phyloP scores from a whole-genome alignment of 139 green algal species.

The Chlamydomonas urium region DNA sequence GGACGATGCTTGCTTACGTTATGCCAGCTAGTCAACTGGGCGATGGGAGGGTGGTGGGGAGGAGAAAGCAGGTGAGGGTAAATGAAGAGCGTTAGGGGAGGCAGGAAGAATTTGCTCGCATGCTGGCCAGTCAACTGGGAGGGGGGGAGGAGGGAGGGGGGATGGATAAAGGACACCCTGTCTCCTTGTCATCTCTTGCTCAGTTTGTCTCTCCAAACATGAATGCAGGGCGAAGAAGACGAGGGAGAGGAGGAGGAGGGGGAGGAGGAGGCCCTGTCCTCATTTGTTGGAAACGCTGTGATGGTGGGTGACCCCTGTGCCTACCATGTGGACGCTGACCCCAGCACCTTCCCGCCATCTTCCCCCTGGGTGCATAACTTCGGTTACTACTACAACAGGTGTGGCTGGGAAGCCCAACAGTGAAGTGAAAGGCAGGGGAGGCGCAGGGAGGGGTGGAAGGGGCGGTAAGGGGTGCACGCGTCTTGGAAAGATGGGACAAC shows the following conservation, averaged over 20 bases:
- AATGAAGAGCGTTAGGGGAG: no score
- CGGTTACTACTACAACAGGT: constrained; percentile 70
- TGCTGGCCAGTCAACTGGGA: no score
- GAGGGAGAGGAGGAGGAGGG: constrained; percentile 11
- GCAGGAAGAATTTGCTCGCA: no score
- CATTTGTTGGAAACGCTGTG: constrained; percentile 13
- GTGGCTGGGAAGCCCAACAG: no score
- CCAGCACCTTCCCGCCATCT: constrained; percentile 46
- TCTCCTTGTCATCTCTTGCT: no score
- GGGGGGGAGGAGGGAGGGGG: not conserved
- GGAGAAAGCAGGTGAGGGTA: not conserved
- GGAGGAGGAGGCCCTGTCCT: constrained; percentile 10
- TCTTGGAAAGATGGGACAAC: not conserved
- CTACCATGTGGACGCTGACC: constrained; percentile 79
- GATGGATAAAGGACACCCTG: not conserved
- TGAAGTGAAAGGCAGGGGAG: not conserved
- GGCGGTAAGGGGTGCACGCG: not conserved
- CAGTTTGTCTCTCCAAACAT: no score
- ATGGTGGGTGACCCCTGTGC: constrained; percentile 55
- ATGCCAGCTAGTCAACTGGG: no score
- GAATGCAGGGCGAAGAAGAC: not conserved
- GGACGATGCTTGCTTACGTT: no score
- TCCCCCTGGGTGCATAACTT: constrained; percentile 51
- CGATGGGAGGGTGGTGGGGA: constrained; percentile 1
- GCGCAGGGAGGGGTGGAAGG: not conserved